A percentile compares a stretch with the other conserved stretches of the same genome.
Conservation (phyloP, 148 eudicot genomes). For the Silene latifolia region DNA sequence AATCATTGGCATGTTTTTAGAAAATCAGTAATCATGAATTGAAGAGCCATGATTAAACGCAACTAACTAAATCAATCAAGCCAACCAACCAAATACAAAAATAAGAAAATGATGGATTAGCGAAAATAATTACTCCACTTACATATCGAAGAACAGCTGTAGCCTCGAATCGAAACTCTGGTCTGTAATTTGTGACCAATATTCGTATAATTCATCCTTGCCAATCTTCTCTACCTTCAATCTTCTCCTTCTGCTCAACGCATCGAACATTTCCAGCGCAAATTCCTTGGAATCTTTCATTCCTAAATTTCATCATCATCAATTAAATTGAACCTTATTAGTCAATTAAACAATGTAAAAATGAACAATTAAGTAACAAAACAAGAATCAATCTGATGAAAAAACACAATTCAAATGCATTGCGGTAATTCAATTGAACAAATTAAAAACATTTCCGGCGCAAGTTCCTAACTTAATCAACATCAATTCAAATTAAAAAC, state of each 20-base stretch:
- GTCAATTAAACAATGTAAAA: not conserved
- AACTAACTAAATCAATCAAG: conserved; percentile 4
- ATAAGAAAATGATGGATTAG: not conserved
- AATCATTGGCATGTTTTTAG: not conserved
- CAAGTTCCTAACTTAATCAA: no score
- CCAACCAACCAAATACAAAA: not conserved
- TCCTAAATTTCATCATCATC: conserved; percentile 34
- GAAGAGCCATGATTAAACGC: not conserved
- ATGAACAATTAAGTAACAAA: not conserved
- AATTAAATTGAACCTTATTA: not conserved
- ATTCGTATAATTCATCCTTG: conserved; percentile 81
- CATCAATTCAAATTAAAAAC: no score
- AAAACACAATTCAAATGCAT: not conserved
- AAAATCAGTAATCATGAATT: not conserved
- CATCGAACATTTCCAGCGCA: conserved; percentile 82
- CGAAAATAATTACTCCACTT: conserved; percentile 20
- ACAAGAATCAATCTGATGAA: not conserved
- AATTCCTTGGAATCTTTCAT: conserved; percentile 88
- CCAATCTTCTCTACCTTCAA: conserved; percentile 79
- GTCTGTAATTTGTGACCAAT: conserved; percentile 94
- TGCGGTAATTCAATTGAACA: not conserved
- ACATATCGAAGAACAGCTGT: conserved; percentile 99
- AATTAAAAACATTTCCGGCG: no score
- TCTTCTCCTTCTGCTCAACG: conserved; percentile 81
- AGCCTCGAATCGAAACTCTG: conserved; percentile 98